A percentile compares a stretch with the other conserved stretches of the same genome.
Conservation (phyloP, 805 yeast genomes). For the Zygotorulaspora danielsina region DNA sequence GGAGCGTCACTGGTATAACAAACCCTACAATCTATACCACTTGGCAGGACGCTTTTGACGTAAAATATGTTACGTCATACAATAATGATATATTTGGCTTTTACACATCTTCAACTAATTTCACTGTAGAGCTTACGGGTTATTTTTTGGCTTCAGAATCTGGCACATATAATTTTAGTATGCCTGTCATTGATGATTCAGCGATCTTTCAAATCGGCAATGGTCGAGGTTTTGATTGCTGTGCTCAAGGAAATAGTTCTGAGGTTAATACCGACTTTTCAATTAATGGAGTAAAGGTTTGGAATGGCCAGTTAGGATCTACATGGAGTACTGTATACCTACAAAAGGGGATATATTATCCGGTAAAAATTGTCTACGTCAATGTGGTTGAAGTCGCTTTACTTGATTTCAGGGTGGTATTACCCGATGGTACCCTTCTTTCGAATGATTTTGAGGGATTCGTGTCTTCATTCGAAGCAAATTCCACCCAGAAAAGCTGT, state of each 20-base stretch:
- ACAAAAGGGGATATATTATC: constrained; percentile 15
- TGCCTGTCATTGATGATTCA: constrained; percentile 32
- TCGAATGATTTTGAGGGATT: too few relatives aligned
- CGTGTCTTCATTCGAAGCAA: too few relatives aligned
- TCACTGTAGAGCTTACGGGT: constrained; percentile 25
- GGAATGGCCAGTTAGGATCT: background rate
- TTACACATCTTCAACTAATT: constrained; percentile 19
- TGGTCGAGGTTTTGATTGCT: constrained; percentile 35
- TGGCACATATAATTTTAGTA: constrained; percentile 30
- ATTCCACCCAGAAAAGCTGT: too few relatives aligned
- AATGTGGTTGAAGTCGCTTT: constrained; percentile 10
- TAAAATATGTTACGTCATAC: too few relatives aligned
- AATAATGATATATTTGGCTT: constrained; percentile 7
- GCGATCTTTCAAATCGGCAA: constrained; percentile 32
- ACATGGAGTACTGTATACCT: background rate
- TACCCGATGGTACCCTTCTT: constrained; percentile 6
- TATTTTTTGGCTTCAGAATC: constrained; percentile 27
- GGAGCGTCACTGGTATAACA: background rate
- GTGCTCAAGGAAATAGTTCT: constrained; percentile 20
- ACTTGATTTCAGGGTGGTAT: constrained; percentile 5
- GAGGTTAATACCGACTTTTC: constrained; percentile 2
- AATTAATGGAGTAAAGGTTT: constrained; percentile 5
- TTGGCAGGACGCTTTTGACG: too few relatives aligned
- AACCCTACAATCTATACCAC: background rate
- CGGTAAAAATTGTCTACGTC: constrained; percentile 17